A percentile compares a stretch with the other conserved stretches of the same genome.
phyloP scores from a whole-genome alignment of 2,329 filamentous ascomycete genomes.

The Xylariales sp. region DNA sequence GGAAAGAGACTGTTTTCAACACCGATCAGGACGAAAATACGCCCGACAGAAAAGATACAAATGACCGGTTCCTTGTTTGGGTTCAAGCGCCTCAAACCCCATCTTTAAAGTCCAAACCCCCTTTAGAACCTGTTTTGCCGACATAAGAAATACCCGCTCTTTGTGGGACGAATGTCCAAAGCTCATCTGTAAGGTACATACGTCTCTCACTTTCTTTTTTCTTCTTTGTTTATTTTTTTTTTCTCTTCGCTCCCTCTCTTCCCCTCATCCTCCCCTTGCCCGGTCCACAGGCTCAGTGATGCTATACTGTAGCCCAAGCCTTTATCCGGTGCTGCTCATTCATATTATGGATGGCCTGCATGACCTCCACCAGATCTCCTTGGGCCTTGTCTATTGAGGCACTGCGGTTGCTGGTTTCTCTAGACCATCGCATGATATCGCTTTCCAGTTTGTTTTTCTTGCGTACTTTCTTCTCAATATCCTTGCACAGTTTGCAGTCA shows the following conservation, averaged over 20 bases:
- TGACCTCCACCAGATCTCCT: slow-evolving; percentile 74
- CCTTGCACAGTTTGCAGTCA: slow-evolving; percentile 87
- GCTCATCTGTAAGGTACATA: slow-evolving; percentile 33
- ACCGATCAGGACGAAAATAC: slow-evolving; percentile 18
- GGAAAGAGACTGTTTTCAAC: slow-evolving; percentile 19
- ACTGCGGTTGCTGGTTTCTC: slow-evolving; percentile 78
- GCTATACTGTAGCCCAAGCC: slow-evolving; percentile 55
- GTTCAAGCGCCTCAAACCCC: slow-evolving; percentile 35
- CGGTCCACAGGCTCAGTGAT: slow-evolving; percentile 12
- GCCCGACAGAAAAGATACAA: slow-evolving; percentile 38
- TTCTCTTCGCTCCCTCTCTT: not conserved
- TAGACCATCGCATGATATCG: slow-evolving; percentile 81
- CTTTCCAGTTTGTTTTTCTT: slow-evolving; percentile 78
- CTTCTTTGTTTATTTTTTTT: slow-evolving; percentile 15
- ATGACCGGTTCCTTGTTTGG: slow-evolving; percentile 42
- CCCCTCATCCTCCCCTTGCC: slow-evolving; percentile 13
- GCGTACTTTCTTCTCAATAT: slow-evolving; percentile 86
- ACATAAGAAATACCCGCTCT: slow-evolving; percentile 34
- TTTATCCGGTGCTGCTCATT: slow-evolving; percentile 53
- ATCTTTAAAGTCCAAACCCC: slow-evolving; percentile 36
- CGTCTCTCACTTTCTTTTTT: slow-evolving; percentile 27
- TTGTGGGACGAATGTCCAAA: slow-evolving; percentile 27
- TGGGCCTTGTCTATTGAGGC: slow-evolving; percentile 79
- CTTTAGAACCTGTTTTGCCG: slow-evolving; percentile 35
- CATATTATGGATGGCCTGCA: slow-evolving; percentile 67